phyloP scores from a whole-genome alignment of 495 filamentous ascomycete genomes.

The Aspergillus biplanus region DNA sequence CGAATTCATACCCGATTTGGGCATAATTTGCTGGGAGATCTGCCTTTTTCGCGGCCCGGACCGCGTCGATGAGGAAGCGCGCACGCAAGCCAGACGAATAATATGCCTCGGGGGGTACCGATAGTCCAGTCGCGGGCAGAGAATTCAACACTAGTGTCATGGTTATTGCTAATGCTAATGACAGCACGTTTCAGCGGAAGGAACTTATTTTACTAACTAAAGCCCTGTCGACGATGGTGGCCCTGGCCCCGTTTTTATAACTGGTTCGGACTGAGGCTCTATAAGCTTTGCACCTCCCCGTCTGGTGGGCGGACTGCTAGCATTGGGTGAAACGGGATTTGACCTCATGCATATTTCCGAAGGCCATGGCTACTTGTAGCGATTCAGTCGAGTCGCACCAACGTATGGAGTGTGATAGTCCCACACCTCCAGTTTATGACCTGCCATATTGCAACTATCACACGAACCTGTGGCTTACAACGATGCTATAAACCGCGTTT shows the following conservation, averaged over 20 bases:
- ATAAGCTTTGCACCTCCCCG: constrained; percentile 6
- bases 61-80: constrained; percentile 21
- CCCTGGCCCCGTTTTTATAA: constrained; percentile 15
- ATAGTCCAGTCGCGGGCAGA: constrained; percentile 6
- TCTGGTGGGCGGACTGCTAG: background rate
- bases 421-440: constrained; percentile 9
- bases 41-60: constrained; percentile 13
- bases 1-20: constrained; percentile 21
- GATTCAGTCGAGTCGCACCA: constrained; percentile 12
- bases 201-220: background rate
- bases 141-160: constrained; percentile 18
- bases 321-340: constrained; percentile 2
- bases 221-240: background rate
- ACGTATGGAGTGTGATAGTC: constrained; percentile 11
- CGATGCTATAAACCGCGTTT: constrained; percentile 8
- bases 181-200: background rate
- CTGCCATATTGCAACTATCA: constrained; percentile 8
- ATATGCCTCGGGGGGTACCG: constrained; percentile 17
- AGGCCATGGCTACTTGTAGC: constrained; percentile 12
- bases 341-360: constrained; percentile 11
- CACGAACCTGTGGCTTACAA: constrained; percentile 12
- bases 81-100: constrained; percentile 22
- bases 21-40: constrained; percentile 12
- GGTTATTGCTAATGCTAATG: constrained; percentile 11
- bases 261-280: background rate